Conservation (phyloP, 192 early-diverging fungal species). For the Podila epigama region DNA sequence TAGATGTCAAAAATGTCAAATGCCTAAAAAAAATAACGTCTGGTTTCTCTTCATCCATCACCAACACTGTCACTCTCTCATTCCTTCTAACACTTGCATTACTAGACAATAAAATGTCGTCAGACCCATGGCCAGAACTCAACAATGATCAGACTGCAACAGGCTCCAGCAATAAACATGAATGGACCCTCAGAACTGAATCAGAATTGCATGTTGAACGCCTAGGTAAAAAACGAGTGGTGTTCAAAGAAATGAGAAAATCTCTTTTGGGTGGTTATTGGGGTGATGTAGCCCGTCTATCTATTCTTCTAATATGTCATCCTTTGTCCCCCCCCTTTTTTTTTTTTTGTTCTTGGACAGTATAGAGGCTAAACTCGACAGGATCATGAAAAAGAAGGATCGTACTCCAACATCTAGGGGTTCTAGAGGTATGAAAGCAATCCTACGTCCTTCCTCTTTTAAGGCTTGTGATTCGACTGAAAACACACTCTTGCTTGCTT, state of each 20-base stretch:
- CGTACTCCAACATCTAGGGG: background rate
- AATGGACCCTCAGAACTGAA: slow-evolving; percentile 35
- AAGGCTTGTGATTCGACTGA: background rate
- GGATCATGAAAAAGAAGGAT: slow-evolving; percentile 16
- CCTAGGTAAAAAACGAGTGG: too few species aligned
- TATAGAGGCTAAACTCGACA: slow-evolving; percentile 30
- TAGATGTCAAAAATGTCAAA: too few species aligned
- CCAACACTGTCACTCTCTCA: background rate
- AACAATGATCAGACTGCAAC: background rate
- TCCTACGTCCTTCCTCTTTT: background rate
- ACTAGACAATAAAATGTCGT: background rate
- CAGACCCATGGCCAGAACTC: slow-evolving; percentile 26
- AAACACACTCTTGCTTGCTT: background rate
- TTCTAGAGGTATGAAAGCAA: background rate
- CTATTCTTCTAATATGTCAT: background rate
- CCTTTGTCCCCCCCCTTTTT: background rate
- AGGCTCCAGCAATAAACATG: slow-evolving; percentile 5
- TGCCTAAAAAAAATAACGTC: too few species aligned
- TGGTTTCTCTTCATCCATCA: too few species aligned
- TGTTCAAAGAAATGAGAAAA: too few species aligned
- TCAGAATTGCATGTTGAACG: slow-evolving; percentile 45
- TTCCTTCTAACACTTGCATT: too few species aligned
- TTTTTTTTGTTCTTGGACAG: background rate
- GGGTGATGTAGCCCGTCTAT: too few species aligned
- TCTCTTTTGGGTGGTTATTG: too few species aligned